Evolutionary conservation across 805 yeast species (phyloP).

Genomic region (Candida krabiensis): DNA sequence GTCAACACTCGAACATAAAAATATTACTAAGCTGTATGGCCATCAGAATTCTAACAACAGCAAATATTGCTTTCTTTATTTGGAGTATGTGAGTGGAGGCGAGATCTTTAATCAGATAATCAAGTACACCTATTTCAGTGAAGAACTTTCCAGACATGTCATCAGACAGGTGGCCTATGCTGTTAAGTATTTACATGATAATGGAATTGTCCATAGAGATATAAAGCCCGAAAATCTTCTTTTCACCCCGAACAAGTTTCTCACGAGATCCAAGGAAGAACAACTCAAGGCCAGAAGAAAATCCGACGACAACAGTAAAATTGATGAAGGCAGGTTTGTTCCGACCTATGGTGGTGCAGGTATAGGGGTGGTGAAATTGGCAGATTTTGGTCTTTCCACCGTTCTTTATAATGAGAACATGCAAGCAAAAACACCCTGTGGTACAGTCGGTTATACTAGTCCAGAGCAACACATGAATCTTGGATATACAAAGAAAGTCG

Average conservation of each 20-base stretch:
- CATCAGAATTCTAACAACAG: slow-evolving; percentile 48
- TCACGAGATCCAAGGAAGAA: slow-evolving; percentile 41
- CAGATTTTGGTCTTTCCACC: slow-evolving; percentile 71
- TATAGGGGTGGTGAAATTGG: slow-evolving; percentile 62
- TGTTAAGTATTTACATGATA: slow-evolving; percentile 68
- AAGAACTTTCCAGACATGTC: slow-evolving; percentile 69
- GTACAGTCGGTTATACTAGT: slow-evolving; percentile 75
- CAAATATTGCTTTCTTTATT: slow-evolving; percentile 57
- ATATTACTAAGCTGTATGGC: slow-evolving; percentile 56
- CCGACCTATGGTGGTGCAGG: slow-evolving; percentile 61
- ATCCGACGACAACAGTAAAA: slow-evolving; percentile 59
- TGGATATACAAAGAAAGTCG: slow-evolving; percentile 64
- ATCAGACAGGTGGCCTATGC: slow-evolving; percentile 72
- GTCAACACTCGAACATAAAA: slow-evolving; percentile 61
- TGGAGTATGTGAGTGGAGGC: slow-evolving; percentile 75
- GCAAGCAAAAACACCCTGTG: slow-evolving; percentile 69
- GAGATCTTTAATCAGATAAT: slow-evolving; percentile 81
- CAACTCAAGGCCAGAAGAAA: slow-evolving; percentile 44
- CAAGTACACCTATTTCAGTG: slow-evolving; percentile 73
- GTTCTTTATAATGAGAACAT: slow-evolving; percentile 43
- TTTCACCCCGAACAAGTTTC: slow-evolving; percentile 53
- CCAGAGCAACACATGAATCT: slow-evolving; percentile 67
- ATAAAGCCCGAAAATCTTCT: slow-evolving; percentile 79
- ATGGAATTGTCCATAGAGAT: slow-evolving; percentile 75
- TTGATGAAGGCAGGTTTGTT: slow-evolving; percentile 60